Base-by-base conservation (phyloP, 495 filamentous ascomycete species). In the Pyronema omphalodes region DNA sequence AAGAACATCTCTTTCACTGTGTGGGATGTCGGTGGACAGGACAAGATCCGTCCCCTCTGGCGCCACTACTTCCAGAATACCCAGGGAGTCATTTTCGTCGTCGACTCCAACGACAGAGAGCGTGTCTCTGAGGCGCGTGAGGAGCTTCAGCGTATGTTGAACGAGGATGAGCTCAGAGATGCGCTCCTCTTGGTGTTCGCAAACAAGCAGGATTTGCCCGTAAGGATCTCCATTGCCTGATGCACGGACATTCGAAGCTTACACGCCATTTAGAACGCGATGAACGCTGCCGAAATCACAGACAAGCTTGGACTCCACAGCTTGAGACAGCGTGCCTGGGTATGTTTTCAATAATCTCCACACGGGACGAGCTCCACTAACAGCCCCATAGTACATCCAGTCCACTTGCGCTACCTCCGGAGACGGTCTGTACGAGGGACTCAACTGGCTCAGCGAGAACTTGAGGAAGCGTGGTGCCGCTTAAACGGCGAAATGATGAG, bases 11-110 rank as follows among this genome's bases (percentile, higher is more conserved):
- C 94, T 70, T 99, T 99, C 76, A 99, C 91, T 69, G 91, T 99
- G 70, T 99, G 91, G 91, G 91, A 99, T 80, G 91, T 99, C 67
- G 91, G 91, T 76, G 91, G 91, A 68, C 91, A 99, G 77, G 91
- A 99, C 77, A 99, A 99, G 84, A 99, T 99, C 71, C 81, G 91
- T 70, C 91, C 91, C 67, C 75, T 99, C 67, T 99, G 91, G 91
- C 83, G 91, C 74, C 91, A 99, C 76, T 99, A 99, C 73, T 99
- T 94, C 84, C 91, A 99, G 76, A 99, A 99, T 75, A 99, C 91
- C 59, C 91, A 99, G 74, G 91, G 91, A 71, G 96, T 99, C 75
- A 99, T 99, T 74, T 99, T 99, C 78, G 91, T 99, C 58, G 93
- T 99, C 65, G 91, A 99, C 72, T 93, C 86, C 81, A 99, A 99